Base-by-base conservation (phyloP, 1,284 basidiomycete species). In the Sanghuangporus baumii region DNA sequence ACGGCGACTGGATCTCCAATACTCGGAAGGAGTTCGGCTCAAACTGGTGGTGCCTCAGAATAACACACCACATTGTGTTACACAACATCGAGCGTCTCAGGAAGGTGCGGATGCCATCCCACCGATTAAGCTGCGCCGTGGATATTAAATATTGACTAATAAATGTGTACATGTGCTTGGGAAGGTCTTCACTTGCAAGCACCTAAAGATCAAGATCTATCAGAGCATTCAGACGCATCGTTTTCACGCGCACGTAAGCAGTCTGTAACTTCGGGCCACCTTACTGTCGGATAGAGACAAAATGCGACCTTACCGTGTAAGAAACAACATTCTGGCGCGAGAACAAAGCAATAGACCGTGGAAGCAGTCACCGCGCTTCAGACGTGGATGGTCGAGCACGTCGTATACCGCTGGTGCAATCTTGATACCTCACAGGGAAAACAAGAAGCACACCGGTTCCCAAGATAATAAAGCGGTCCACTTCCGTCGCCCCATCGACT, bases 191-290 rank as follows among this genome's bases (percentile, higher is more conserved):
- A n/a, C 57, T 57, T 54, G 40, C 36, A 51, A 46, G 55, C 48
- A 26, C 36, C 36, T 48, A 54, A n/a, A 51, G 61, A 54, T 55
- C 41, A 56, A 48, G 47, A 56, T 55, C 46, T 48, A 60, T 59
- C 54, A 60, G 50, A 40, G 57, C 58, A 48, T 48, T 60, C 40
- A 63, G 51, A 34, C 37, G 36, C 31, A 20, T 37, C 34, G 37
- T 38, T 54, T 60, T 57, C 63, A 38, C 59, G 59, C 58, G 59
- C 47, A 64, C 62, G 62, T 64, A 64, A 64, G 31, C 58, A 38
- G 26, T 47, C 58, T 47, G 7, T 46, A 46, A 43, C 52, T 51
- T 55, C 52, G 55, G 59, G 51, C 34, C 59, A 59, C 57, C 55
- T 60, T 59, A 60, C 47, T 36, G 58, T 50, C 55, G 60, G 63